Evolutionary conservation across 495 filamentous ascomycete species (phyloP), one percentile per base, ranked within the genome.

Genomic region (Penicillium silybi): DNA sequence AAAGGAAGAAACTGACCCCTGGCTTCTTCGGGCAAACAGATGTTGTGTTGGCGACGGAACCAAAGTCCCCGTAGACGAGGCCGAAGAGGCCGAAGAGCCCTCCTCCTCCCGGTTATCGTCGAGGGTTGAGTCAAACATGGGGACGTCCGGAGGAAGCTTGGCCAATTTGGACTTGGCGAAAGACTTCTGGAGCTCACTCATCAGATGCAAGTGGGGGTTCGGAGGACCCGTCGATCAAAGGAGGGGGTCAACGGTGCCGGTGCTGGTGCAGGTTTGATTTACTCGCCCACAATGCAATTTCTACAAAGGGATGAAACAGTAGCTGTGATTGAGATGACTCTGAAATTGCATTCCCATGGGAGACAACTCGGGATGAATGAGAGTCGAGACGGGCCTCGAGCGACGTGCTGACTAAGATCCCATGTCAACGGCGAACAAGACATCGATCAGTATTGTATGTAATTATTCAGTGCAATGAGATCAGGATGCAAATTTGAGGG

Each of bases 51-150:
- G 82, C 7, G 87, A 88, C 3, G 93, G 93, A 46, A 89, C 84
- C 46, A 97, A 77, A 19, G 95, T 98, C 20, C 88, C 89, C 26
- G 90, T 90, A 0, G 92, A 96, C 16, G 92, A 96, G 23, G 85
- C 78, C 10, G 89, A 93, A 2, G 85, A 87, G 26, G 57, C 35
- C 0, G 85, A 87, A 11, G 87, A 89, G 60, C 88, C 84, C 59
- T 92, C 87, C 58, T 90, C 86, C 3, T 70, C 62, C 34, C 43
- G 44, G 18, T 46, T 44, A 37, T 63, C 61, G 22, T 63, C 59
- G 9, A 43, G 53, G 8, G 52, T 63, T 53, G 54, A 73, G 25
- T 72, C 70, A 17, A 72, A 62, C n/a, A 71, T 61, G 29, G 80
- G 78, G 8, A 72, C 69, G 61, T 82, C 73, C 17, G 76, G 71